Evolutionary conservation across 768 basidiomycete genomes (phyloP), one percentile per base, ranked within the genome.

Genomic region (Pulveroboletus sp.): DNA sequence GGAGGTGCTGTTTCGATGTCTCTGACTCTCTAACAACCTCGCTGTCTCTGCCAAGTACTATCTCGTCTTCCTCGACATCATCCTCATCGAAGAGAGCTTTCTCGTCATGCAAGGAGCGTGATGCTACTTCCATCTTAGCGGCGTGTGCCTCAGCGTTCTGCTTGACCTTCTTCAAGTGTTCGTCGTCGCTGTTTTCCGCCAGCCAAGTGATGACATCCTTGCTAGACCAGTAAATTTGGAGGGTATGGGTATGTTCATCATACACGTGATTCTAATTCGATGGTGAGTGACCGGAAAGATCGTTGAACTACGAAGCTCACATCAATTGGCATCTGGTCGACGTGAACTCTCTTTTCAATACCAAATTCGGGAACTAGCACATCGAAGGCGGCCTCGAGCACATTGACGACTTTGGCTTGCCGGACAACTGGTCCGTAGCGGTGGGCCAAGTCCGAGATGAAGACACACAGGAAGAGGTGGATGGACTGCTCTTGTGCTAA

Each of bases 251-350:
- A 70, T 95, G 94, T 69, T 97, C 95, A 62, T 98, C 94, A 65
- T 93, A 93, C 45, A 97, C 92, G 63, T 93, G 88, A 60, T 95
- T 97, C 88, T 95, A 44, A 36, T 13, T 24, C 27, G 9, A 35
- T n/a, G 15, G 54, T 73, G 28, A 69, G 57, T 24, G 14, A n/a
- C 13, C 7, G 9, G 17, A 15, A 36, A 39, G 8, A 47, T 44
- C 13, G 6, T 39, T 30, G 2, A 39, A 46, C 38, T 18, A 36
- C 18, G 11, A 40, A 8, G 70, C 85, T 71, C 63, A 93, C 92
- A 57, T 96, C 92, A 51, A 96, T 91, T 24, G 96, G 95, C 91
- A 99, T 96, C 71, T 98, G 93, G 65, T 98, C 96, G 37, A 94
- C 91, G 61, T 98, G 96, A 3, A 98, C 94, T 33, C 96, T 82